Conservation (phyloP, 148 eudicot species). For the Agrostemma githago region DNA sequence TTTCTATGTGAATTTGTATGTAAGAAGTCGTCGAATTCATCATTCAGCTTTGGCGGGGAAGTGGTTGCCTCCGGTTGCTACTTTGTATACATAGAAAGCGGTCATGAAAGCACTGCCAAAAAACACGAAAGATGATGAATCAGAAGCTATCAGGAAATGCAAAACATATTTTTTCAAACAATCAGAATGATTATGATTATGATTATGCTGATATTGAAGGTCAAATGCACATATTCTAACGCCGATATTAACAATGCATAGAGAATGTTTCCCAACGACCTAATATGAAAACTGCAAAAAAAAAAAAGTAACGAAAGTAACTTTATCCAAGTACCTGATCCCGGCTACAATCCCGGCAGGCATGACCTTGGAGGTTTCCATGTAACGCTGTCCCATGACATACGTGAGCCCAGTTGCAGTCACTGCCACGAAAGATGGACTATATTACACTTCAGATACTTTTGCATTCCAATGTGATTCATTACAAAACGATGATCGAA, state of each 20-base stretch:
- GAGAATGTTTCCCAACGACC: not conserved
- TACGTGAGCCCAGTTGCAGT: constrained; percentile 68
- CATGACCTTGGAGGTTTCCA: constrained; percentile 86
- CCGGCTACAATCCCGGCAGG: constrained; percentile 91
- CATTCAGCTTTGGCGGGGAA: constrained; percentile 66
- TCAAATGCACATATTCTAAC: not conserved
- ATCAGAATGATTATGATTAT: not conserved
- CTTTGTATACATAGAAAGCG: constrained; percentile 75
- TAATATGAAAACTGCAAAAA: not conserved
- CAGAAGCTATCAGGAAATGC: constrained; percentile 13
- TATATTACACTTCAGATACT: constrained; percentile 20
- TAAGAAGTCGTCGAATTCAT: constrained; percentile 1
- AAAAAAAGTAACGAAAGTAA: constrained; percentile 3
- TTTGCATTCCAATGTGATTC: not conserved
- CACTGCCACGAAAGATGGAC: constrained; percentile 41
- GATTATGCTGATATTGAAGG: too few relatives aligned
- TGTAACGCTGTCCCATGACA: constrained; percentile 84
- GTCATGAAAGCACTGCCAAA: constrained; percentile 83
- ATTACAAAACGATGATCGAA: constrained; percentile 1
- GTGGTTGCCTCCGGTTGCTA: constrained; percentile 83
- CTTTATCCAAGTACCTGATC: constrained; percentile 52
- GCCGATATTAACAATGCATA: not conserved
- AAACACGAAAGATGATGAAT: constrained; percentile 13
- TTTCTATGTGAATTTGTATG: not conserved
- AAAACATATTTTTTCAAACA: not conserved